phyloP scores from a whole-genome alignment of 108 stramenopile species.

The Nannochloropsis salina region DNA sequence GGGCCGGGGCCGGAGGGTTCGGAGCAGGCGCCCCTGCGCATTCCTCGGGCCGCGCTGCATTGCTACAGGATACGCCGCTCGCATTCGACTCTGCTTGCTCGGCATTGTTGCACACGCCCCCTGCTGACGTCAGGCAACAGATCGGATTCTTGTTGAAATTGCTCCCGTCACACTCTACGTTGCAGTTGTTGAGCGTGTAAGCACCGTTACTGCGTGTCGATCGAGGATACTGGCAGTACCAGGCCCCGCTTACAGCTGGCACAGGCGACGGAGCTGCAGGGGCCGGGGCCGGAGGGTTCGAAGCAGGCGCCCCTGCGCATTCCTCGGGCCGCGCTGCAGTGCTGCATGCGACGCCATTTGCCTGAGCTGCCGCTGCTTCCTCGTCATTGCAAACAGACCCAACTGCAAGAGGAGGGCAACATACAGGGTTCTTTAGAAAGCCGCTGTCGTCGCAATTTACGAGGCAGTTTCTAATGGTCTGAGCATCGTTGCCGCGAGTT shows the following conservation, averaged over 20 bases:
- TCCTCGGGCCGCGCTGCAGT: background rate
- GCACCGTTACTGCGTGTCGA: background rate
- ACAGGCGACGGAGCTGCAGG: background rate
- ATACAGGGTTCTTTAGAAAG: background rate
- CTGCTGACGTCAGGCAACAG: background rate
- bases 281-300: background rate
- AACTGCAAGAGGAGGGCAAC: background rate
- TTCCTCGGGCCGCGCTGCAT: background rate
- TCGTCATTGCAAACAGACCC: background rate
- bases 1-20: background rate
- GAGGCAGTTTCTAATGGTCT: background rate
- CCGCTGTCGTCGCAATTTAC: background rate
- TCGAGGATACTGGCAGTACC: conserved; percentile 17
- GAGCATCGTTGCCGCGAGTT: background rate
- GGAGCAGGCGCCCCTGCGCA: background rate
- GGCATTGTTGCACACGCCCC: background rate
- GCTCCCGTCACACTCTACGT: background rate
- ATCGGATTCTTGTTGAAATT: background rate
- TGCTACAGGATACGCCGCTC: background rate
- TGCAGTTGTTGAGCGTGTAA: background rate
- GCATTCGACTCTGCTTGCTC: background rate
- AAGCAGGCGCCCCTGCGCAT: background rate
- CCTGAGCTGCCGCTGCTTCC: background rate
- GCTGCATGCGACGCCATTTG: background rate
- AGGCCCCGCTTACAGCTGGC: background rate